These are phyloP conservation scores for Picochlorum sp. DNA, from an alignment of 139 green algal species.

Conservation along the genomic window DNA sequence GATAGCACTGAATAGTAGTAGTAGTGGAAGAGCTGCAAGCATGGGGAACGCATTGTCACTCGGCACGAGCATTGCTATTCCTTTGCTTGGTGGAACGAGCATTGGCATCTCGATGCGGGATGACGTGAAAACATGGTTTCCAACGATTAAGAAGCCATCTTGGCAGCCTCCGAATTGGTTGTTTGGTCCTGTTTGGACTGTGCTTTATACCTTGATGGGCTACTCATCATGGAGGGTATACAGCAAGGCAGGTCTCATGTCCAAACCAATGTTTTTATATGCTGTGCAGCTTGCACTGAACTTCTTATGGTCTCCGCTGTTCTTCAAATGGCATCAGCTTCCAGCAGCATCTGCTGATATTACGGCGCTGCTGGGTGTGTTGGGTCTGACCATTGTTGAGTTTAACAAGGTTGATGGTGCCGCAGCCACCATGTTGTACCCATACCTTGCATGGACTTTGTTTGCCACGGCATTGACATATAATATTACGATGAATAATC, in stretches of 20 bases:
- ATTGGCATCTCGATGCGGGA: conserved; percentile 21
- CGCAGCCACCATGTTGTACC: conserved; percentile 21
- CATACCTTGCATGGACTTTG: conserved; percentile 38
- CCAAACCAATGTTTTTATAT: conserved; percentile 26
- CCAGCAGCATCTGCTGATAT: conserved; percentile 43
- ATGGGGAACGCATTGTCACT: conserved; percentile 27
- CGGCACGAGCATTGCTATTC: conserved; percentile 20
- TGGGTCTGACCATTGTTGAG: conserved; percentile 36
- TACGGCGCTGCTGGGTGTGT: conserved; percentile 34
- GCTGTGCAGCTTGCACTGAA: conserved; percentile 21
- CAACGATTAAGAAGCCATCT: conserved; percentile 32
- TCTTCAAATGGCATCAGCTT: conserved; percentile 52
- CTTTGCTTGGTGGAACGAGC: conserved; percentile 21
- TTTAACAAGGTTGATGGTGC: conserved; percentile 29
- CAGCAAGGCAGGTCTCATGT: conserved; percentile 8
- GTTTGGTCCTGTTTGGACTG: conserved; percentile 38
- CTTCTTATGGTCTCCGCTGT: conserved; percentile 38
- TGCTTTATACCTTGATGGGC: conserved; percentile 29
- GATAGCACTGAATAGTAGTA: not conserved
- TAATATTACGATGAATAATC: conserved; percentile 24
- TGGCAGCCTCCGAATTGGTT: conserved; percentile 38
- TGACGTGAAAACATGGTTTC: conserved; percentile 42
- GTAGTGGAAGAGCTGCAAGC: not conserved
- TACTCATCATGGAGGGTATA: conserved; percentile 28
- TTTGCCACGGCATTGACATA: conserved; percentile 31